These are phyloP conservation scores for Termitomyces sp. DNA, from an alignment of 768 basidiomycete species.

Conservation along the genomic window DNA sequence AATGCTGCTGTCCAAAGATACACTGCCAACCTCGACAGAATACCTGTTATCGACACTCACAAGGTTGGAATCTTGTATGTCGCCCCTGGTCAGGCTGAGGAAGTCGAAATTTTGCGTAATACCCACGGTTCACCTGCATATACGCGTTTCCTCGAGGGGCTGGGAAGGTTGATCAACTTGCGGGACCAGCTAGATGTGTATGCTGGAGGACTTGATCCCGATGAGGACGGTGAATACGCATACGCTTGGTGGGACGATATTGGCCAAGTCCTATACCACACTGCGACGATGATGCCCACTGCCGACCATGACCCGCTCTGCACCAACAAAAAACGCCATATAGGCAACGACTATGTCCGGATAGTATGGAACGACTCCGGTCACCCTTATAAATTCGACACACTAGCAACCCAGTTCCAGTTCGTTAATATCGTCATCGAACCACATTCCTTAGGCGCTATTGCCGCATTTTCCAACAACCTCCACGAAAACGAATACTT, in stretches of 20 bases:
- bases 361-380: conserved; percentile 99
- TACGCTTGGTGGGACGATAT: conserved; percentile 99
- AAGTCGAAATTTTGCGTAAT: conserved; percentile 84
- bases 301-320: conserved; percentile 58
- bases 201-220: conserved; percentile 85
- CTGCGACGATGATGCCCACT: conserved; percentile 96
- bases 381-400: conserved; percentile 84
- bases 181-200: conserved; percentile 91
- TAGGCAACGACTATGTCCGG: conserved; percentile 94
- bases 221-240: conserved; percentile 92
- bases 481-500: conserved; percentile 92
- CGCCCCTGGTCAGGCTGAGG: conserved; percentile 82
- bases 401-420: conserved; percentile 88
- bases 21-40: conserved; percentile 67
- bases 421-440: conserved; percentile 97
- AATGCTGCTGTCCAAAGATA: conserved; percentile 51
- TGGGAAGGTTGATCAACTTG: conserved; percentile 84
- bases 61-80: conserved; percentile 97
- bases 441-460: conserved; percentile 81
- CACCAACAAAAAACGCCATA: conserved; percentile 88
- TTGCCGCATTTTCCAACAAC: conserved; percentile 81
- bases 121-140: conserved; percentile 93
- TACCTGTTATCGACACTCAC: conserved; percentile 95
- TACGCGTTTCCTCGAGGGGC: conserved; percentile 84
- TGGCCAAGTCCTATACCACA: conserved; percentile 90